phyloP scores from a whole-genome alignment of 768 basidiomycete genomes.

The Mycena rebaudengoi region DNA sequence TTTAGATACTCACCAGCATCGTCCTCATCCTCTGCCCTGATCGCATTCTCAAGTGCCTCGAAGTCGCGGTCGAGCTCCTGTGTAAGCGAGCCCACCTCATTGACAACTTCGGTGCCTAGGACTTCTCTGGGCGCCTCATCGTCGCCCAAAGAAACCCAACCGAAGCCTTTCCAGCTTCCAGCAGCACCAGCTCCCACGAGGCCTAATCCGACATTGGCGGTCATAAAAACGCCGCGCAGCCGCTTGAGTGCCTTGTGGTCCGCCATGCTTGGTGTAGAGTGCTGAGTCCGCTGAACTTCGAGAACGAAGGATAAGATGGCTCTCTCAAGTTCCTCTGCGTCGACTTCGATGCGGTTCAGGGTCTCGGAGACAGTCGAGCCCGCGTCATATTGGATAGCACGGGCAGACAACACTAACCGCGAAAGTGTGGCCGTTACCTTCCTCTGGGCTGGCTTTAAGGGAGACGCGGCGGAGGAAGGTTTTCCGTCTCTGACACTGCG shows the following conservation, averaged over 20 bases:
- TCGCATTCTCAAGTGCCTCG: slow-evolving; percentile 43
- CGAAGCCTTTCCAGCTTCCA: slow-evolving; percentile 86
- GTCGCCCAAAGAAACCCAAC: slow-evolving; percentile 71
- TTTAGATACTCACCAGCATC: slow-evolving; percentile 46
- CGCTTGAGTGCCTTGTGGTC: slow-evolving; percentile 56
- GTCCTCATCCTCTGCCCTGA: slow-evolving; percentile 42
- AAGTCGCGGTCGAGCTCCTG: slow-evolving; percentile 61
- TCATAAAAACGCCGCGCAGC: slow-evolving; percentile 66
- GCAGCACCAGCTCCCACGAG: slow-evolving; percentile 83
- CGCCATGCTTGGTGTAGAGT: slow-evolving; percentile 37
- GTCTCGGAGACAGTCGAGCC: slow-evolving; percentile 69
- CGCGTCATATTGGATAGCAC: slow-evolving; percentile 87
- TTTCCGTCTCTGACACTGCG: slow-evolving; percentile 56
- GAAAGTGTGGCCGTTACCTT: slow-evolving; percentile 91
- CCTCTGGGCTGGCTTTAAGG: slow-evolving; percentile 82
- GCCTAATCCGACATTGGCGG: slow-evolving; percentile 74
- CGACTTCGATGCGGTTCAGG: slow-evolving; percentile 74
- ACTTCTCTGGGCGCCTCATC: slow-evolving; percentile 55
- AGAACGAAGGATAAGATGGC: slow-evolving; percentile 73
- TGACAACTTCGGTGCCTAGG: slow-evolving; percentile 60
- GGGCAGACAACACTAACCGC: slow-evolving; percentile 88
- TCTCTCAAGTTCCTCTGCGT: slow-evolving; percentile 78
- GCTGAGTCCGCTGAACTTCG: slow-evolving; percentile 72
- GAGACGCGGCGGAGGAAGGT: slow-evolving; percentile 53
- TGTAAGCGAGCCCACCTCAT: slow-evolving; percentile 59